Base-by-base conservation (phyloP, 805 yeast genomes). In the Myxozyma kluyveri region DNA sequence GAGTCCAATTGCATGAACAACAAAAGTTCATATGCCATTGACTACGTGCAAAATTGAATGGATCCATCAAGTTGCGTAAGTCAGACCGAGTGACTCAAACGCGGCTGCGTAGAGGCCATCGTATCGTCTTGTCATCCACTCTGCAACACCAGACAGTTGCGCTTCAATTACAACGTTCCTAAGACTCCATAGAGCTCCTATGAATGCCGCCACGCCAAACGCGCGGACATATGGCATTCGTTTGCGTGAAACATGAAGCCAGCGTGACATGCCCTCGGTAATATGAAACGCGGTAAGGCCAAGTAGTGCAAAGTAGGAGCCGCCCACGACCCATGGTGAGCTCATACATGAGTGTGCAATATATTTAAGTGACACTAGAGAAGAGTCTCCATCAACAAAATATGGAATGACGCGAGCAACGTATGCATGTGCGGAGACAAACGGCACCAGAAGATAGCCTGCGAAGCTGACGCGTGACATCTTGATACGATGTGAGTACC, bases 361-460 rank as follows among this genome's bases (percentile, higher is more conserved):
- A 60, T 73, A 84, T 6, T 77, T 75, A 40, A 86, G 66, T 40
- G 70, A 75, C 19, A 86, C 66, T 49, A 77, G 68, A 1, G 83
- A 74, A 2, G 84, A 77, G 65, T 84, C 91, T 0, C 88, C 89
- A 52, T 83, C 86, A 1, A 80, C 69, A 1, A 61, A 17, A n/a
- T 72, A 24, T 0, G 91, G 89, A 0, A 71, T 69, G 3, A 74
- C 44, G 47, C 88, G 70, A 57, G 76, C 72, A 40, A 75, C 73
- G 10, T 67, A 51, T 17, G 71, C 70, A 62, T 86, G 93, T 38
- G 67, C 73, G 0, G 57, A 44, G 0, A 81, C 50, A 5, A 79
- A 59, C 0, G 78, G 75, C 0, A 77, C 48, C 33, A 83, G 68
- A 2, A 79, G 39, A 61, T 79, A 80, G 0, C 93, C 93, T 2